These are phyloP conservation scores for Cupressus sempervirens DNA, from an alignment of 75 land plant genomes.

Conservation along the genomic window DNA sequence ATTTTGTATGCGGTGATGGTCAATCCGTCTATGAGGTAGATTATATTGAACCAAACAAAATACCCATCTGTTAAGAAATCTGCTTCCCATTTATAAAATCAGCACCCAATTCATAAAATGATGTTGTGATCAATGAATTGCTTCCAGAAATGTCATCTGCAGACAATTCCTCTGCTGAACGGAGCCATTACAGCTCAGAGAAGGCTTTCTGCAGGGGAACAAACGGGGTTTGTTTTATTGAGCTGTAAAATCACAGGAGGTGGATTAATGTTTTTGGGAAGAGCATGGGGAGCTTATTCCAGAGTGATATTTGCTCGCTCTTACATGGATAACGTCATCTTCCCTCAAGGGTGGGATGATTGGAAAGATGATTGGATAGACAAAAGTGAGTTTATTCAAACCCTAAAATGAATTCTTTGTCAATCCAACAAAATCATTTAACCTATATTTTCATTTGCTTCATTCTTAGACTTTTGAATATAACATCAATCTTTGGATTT, in stretches of 20 bases:
- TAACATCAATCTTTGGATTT: background rate
- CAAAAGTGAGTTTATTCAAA: constrained; percentile 11
- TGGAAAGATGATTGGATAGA: constrained; percentile 19
- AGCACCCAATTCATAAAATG: background rate
- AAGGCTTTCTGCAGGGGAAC: constrained; percentile 22
- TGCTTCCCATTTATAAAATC: too few relatives aligned
- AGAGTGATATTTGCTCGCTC: constrained; percentile 53
- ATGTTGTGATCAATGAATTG: background rate
- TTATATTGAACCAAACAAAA: background rate
- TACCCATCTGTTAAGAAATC: constrained; percentile 41
- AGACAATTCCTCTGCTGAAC: constrained; percentile 30
- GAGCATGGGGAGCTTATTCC: constrained; percentile 72
- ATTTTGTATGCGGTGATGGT: constrained; percentile 65
- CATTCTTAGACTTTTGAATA: background rate
- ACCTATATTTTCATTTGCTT: background rate
- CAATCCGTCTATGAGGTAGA: constrained; percentile 50
- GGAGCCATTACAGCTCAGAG: constrained; percentile 76
- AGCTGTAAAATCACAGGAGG: constrained; percentile 51
- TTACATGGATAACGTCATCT: constrained; percentile 44
- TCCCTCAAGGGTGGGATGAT: constrained; percentile 64
- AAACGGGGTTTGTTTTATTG: constrained; percentile 64
- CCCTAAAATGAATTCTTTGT: background rate
- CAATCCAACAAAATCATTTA: background rate
- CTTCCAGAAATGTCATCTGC: constrained; percentile 55
- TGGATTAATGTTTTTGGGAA: constrained; percentile 39